phyloP scores from a whole-genome alignment of 257 asterid species.

The Buddleja alternifolia region DNA sequence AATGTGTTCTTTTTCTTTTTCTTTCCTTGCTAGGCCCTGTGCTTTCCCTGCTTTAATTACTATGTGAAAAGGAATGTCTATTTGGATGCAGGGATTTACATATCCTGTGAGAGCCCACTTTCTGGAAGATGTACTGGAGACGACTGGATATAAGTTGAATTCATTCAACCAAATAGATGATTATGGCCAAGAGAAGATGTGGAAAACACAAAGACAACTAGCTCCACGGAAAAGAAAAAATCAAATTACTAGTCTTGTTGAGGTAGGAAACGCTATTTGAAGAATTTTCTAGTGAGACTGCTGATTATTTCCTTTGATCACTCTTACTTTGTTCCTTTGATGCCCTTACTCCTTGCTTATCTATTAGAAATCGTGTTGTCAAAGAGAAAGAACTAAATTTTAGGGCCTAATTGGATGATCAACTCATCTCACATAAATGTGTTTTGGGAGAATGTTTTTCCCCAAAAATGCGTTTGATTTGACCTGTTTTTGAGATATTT shows the following conservation, averaged over 20 bases:
- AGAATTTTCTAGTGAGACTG: neutral
- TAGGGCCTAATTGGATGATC: neutral
- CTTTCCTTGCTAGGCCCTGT: constrained; percentile 9
- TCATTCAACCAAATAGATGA: constrained; percentile 94
- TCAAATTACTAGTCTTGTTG: constrained; percentile 87
- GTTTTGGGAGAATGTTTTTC: too few species aligned
- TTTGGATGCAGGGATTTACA: constrained; percentile 82
- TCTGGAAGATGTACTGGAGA: constrained; percentile 90
- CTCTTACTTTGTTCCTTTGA: constrained; percentile 10
- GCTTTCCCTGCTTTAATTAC: constrained; percentile 24
- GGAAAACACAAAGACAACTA: constrained; percentile 95
- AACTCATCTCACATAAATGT: too few species aligned
- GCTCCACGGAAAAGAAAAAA: constrained; percentile 87
- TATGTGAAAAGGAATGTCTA: constrained; percentile 24
- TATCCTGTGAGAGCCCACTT: constrained; percentile 90
- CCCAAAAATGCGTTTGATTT: too few species aligned
- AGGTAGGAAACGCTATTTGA: constrained; percentile 52
- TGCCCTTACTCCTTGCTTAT: neutral
- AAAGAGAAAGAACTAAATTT: neutral
- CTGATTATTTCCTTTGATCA: constrained; percentile 10
- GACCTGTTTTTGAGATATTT: too few species aligned
- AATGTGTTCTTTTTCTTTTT: neutral
- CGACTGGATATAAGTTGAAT: constrained; percentile 89
- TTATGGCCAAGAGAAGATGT: constrained; percentile 96
- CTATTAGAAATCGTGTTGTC: neutral